phyloP scores from a whole-genome alignment of 2,329 filamentous ascomycete genomes.

The Gaeumannomyces sp. region DNA sequence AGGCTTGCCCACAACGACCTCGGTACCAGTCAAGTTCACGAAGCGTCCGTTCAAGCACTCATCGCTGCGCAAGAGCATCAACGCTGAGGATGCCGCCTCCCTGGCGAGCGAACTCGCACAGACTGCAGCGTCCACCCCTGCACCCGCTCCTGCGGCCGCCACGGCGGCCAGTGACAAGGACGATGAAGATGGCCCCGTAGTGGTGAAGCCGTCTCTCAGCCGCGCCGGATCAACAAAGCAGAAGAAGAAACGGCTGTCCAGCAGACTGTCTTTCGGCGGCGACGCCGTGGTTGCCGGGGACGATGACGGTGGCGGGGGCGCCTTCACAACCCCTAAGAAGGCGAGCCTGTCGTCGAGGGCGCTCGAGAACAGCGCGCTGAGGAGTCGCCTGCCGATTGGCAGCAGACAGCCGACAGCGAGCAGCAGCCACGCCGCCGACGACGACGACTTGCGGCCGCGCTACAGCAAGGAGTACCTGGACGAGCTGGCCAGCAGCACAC shows the following conservation, averaged over 20 bases:
- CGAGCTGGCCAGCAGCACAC: constrained; percentile 80
- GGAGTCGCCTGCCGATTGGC: constrained; percentile 30
- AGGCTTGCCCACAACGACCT: not conserved
- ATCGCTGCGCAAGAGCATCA: constrained; percentile 50
- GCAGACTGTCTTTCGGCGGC: constrained; percentile 71
- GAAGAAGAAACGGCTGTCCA: constrained; percentile 61
- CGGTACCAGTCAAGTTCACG: constrained; percentile 38
- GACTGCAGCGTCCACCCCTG: not conserved
- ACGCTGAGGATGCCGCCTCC: constrained; percentile 32
- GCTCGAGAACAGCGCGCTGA: constrained; percentile 32
- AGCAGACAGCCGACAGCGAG: constrained; percentile 48
- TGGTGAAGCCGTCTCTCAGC: constrained; percentile 41
- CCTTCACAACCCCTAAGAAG: constrained; percentile 48
- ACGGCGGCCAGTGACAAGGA: constrained; percentile 27
- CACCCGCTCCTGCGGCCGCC: not conserved
- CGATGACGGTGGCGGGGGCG: constrained; percentile 34
- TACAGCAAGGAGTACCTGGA: constrained; percentile 85
- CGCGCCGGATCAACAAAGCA: constrained; percentile 46
- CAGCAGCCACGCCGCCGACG: constrained; percentile 17
- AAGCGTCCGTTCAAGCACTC: constrained; percentile 54
- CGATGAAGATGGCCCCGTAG: constrained; percentile 40
- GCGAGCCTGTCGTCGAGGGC: constrained; percentile 28
- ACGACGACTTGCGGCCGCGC: constrained; percentile 62
- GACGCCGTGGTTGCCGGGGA: constrained; percentile 43
- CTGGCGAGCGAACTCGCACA: constrained; percentile 11